Percentiles rank a stretch among this genome's conserved stretches.
phyloP scores from a whole-genome alignment of 1,284 basidiomycete genomes.

The Golubevia sp. region DNA sequence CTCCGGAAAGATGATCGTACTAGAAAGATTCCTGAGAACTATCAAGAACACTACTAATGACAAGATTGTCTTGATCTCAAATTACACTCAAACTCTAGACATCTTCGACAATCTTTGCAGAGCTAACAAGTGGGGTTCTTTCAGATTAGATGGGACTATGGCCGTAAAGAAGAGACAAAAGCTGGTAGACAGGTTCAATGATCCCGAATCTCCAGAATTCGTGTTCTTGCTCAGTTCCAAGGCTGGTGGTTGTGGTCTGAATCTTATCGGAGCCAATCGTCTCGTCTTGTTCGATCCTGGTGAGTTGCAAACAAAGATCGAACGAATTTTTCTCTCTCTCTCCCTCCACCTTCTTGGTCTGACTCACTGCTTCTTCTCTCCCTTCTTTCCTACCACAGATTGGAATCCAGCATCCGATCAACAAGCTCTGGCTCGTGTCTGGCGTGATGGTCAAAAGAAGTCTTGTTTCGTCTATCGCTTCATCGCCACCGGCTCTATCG shows the following conservation, averaged over 20 bases:
- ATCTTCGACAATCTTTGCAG: slow-evolving; percentile 78
- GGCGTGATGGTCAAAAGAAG: slow-evolving; percentile 99
- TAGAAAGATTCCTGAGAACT: slow-evolving; percentile 68
- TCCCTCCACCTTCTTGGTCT: neutral
- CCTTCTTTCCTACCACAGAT: slow-evolving; percentile 66
- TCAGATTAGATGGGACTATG: slow-evolving; percentile 93
- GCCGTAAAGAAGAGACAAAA: slow-evolving; percentile 92
- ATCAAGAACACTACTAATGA: slow-evolving; percentile 66
- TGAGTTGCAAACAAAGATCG: slow-evolving; percentile 59
- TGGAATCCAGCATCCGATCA: slow-evolving; percentile 99
- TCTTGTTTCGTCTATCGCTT: slow-evolving; percentile 96
- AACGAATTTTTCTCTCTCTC: neutral
- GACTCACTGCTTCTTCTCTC: neutral
- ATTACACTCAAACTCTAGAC: slow-evolving; percentile 97
- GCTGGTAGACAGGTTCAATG: slow-evolving; percentile 95
- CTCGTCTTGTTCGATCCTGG: slow-evolving; percentile 94
- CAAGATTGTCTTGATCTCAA: slow-evolving; percentile 98
- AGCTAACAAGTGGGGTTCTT: slow-evolving; percentile 78
- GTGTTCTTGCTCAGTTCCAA: slow-evolving; percentile 95
- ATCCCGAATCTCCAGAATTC: slow-evolving; percentile 92
- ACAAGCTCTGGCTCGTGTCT: slow-evolving; percentile 95
- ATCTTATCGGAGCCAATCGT: slow-evolving; percentile 94
- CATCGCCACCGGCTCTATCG: slow-evolving; percentile 95
- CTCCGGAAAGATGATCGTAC: slow-evolving; percentile 73
- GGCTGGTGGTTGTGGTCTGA: slow-evolving; percentile 97